phyloP scores from a whole-genome alignment of 2,329 filamentous ascomycete genomes.

The Chlorencoelia australis region DNA sequence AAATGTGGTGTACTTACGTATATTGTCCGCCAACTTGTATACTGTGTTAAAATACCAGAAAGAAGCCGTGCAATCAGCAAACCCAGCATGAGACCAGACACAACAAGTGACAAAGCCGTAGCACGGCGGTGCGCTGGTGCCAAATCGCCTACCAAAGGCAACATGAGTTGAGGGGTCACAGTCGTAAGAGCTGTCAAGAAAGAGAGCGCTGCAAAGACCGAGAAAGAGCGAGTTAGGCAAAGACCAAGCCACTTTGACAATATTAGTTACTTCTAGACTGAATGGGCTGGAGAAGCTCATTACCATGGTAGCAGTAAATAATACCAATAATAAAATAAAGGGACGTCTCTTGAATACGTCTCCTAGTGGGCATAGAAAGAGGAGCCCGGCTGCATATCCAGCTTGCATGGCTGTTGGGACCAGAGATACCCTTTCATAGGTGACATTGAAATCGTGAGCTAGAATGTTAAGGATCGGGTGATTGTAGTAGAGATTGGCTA shows the following conservation, averaged over 20 bases:
- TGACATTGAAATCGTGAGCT: conserved; percentile 59
- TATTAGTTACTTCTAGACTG: conserved; percentile 2
- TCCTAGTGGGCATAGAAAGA: conserved; percentile 67
- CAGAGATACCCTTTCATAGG: conserved; percentile 53
- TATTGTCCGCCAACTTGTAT: conserved; percentile 63
- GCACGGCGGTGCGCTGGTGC: conserved; percentile 60
- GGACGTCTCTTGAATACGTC: conserved; percentile 58
- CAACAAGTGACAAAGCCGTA: conserved; percentile 61
- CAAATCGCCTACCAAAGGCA: conserved; percentile 70
- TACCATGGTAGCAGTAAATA: conserved; percentile 59
- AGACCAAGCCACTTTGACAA: conserved; percentile 51
- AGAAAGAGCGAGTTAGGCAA: conserved; percentile 56
- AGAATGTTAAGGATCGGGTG: conserved; percentile 72
- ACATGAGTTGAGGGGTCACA: conserved; percentile 71
- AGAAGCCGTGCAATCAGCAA: conserved; percentile 68
- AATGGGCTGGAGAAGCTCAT: conserved; percentile 22
- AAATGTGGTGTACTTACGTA: conserved; percentile 40
- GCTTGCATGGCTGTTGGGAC: conserved; percentile 72
- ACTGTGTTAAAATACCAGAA: conserved; percentile 65
- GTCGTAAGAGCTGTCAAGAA: conserved; percentile 70
- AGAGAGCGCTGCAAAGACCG: conserved; percentile 56
- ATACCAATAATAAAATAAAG: conserved; percentile 58
- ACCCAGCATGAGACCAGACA: conserved; percentile 65
- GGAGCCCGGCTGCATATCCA: conserved; percentile 63
- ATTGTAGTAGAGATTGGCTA: conserved; percentile 74